Evolutionary conservation across 2,329 filamentous ascomycete species (phyloP).

Genomic region (Chaetothyriales sp.): DNA sequence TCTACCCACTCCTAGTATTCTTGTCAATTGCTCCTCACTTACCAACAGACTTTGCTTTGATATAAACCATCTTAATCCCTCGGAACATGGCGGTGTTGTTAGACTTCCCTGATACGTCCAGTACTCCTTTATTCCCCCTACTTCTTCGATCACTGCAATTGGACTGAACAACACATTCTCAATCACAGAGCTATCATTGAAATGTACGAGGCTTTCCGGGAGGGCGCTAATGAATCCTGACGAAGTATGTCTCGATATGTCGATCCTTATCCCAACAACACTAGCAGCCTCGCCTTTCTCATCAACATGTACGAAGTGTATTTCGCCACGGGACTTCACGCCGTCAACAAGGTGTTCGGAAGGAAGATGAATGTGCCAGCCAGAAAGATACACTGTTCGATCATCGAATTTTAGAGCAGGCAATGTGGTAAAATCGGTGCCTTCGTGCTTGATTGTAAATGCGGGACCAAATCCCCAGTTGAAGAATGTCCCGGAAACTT

Average conservation of each 20-base stretch:
- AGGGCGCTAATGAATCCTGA: slow-evolving; percentile 29
- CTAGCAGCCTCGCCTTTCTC: slow-evolving; percentile 29
- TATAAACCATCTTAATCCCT: slow-evolving; percentile 40
- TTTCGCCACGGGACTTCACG: slow-evolving; percentile 24
- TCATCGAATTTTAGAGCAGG: slow-evolving; percentile 35
- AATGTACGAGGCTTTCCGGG: slow-evolving; percentile 26
- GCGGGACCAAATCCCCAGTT: slow-evolving; percentile 40
- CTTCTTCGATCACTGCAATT: slow-evolving; percentile 11
- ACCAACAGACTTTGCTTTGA: slow-evolving; percentile 26
- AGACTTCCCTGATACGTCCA: slow-evolving; percentile 45
- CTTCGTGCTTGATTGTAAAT: slow-evolving; percentile 28
- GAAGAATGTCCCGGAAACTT: slow-evolving; percentile 26
- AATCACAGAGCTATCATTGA: slow-evolving; percentile 22
- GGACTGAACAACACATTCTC: slow-evolving; percentile 11
- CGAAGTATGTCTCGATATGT: slow-evolving; percentile 15
- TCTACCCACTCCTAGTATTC: slow-evolving; percentile 31
- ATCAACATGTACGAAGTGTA: slow-evolving; percentile 38
- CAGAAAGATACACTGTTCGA: slow-evolving; percentile 34
- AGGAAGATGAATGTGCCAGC: slow-evolving; percentile 40
- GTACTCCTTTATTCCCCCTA: slow-evolving; percentile 19
- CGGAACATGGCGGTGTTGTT: slow-evolving; percentile 49
- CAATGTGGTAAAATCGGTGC: slow-evolving; percentile 24
- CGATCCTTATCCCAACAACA: slow-evolving; percentile 36
- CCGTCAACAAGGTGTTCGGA: slow-evolving; percentile 37
- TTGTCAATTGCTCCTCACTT: slow-evolving; percentile 36